Conservation (phyloP, 2,329 filamentous ascomycete species). For the Daldinia eschscholtzii region DNA sequence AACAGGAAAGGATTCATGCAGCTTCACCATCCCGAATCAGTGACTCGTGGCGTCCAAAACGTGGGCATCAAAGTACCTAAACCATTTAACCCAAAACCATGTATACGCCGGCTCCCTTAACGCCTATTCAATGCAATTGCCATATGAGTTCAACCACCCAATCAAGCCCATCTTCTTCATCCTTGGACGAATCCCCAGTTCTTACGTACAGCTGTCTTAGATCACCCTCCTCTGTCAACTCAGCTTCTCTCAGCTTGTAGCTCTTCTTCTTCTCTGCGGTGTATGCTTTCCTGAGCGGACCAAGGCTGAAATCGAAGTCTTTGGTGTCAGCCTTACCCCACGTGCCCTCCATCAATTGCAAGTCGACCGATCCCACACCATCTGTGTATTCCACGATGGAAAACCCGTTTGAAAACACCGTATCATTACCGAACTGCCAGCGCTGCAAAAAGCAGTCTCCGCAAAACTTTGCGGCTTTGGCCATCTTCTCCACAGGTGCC, state of each 20-base stretch:
- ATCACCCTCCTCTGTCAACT: constrained; percentile 56
- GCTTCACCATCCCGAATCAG: background rate
- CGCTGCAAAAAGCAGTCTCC: constrained; percentile 71
- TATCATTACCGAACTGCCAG: constrained; percentile 62
- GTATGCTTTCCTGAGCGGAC: constrained; percentile 60
- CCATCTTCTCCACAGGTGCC: constrained; percentile 63
- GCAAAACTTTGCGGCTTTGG: constrained; percentile 63
- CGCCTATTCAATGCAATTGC: constrained; percentile 51
- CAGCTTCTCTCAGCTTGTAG: constrained; percentile 62
- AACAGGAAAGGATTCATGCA: background rate
- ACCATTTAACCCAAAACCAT: background rate
- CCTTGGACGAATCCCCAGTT: constrained; percentile 55
- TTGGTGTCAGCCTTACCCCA: constrained; percentile 60
- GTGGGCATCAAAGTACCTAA: background rate
- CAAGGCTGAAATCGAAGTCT: constrained; percentile 66
- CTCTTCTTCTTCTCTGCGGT: constrained; percentile 62
- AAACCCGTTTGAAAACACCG: constrained; percentile 70
- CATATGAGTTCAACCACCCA: constrained; percentile 65
- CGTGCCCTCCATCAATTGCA: constrained; percentile 65
- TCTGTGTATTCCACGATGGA: constrained; percentile 65
- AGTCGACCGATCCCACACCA: constrained; percentile 56
- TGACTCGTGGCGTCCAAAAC: background rate
- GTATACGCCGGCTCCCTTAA: background rate
- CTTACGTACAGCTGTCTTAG: constrained; percentile 69
- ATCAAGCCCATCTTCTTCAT: constrained; percentile 61